Percentiles rank a stretch among this genome's conserved stretches.
phyloP scores from a whole-genome alignment of 75 land plant genomes.

The Selaginella tamariscina region DNA sequence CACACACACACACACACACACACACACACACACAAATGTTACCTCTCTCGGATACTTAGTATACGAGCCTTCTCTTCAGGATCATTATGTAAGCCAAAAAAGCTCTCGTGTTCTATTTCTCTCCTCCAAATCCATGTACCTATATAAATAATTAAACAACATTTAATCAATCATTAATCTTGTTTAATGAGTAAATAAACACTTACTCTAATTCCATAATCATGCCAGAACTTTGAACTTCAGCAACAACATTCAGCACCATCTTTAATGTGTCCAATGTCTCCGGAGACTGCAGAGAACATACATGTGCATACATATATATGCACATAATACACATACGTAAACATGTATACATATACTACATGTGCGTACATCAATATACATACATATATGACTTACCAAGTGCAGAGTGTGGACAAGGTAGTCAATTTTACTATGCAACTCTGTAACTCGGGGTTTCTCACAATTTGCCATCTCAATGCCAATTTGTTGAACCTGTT shows the following conservation, averaged over 20 bases:
- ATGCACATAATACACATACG: too few relatives aligned
- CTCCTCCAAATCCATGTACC: slow-evolving; percentile 29
- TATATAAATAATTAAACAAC: background rate
- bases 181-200: too few relatives aligned
- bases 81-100: slow-evolving; percentile 10
- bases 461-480: slow-evolving; percentile 15
- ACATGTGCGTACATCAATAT: background rate
- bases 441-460: slow-evolving; percentile 10
- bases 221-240: slow-evolving; percentile 25
- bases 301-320: too few relatives aligned
- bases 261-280: slow-evolving; percentile 19
- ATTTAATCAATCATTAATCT: too few relatives aligned
- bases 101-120: slow-evolving; percentile 21
- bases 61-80: slow-evolving; percentile 13
- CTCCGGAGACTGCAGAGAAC: slow-evolving; percentile 20
- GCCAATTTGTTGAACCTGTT: slow-evolving; percentile 21
- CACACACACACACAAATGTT: background rate
- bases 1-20: too few relatives aligned
- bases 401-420: slow-evolving; percentile 11
- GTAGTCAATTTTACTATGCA: slow-evolving; percentile 16
- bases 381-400: slow-evolving; percentile 5
- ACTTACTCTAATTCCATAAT: slow-evolving; percentile 30
- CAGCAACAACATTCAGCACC: slow-evolving; percentile 27
- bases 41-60: slow-evolving; percentile 15
- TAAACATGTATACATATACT: background rate